A percentile compares a stretch with the other conserved stretches of the same genome.
These are phyloP conservation scores for Eragrostis nindensis DNA, from an alignment of 176 grass and related monocot species.

Conservation along the genomic window DNA sequence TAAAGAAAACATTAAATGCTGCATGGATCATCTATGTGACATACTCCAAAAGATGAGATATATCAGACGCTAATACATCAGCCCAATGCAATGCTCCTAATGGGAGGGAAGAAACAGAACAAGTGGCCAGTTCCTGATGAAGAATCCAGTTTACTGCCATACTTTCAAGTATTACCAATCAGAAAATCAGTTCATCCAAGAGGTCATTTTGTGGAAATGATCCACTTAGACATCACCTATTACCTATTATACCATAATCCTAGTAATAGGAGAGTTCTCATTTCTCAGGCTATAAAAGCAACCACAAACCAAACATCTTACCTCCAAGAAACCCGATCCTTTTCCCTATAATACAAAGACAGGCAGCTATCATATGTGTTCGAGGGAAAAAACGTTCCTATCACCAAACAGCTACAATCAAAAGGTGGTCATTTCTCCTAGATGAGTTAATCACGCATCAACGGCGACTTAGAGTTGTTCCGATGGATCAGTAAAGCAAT, in stretches of 20 bases:
- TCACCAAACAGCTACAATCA: neutral
- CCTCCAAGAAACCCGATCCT: neutral
- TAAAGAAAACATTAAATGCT: neutral
- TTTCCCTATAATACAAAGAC: too few species aligned
- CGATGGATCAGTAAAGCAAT: neutral
- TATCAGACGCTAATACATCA: neutral
- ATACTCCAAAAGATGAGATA: neutral
- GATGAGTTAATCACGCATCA: neutral
- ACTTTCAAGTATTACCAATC: neutral
- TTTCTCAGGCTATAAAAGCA: too few species aligned
- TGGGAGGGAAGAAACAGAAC: neutral
- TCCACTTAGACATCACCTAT: neutral
- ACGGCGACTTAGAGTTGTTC: neutral
- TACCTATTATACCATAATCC: neutral
- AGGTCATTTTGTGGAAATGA: neutral
- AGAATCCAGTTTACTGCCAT: neutral
- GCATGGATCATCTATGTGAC: neutral
- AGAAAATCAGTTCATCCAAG: neutral
- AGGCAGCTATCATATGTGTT: too few species aligned
- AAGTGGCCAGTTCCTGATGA: conserved; percentile 4
- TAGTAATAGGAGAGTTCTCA: too few species aligned
- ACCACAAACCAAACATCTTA: neutral
- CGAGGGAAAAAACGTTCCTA: too few species aligned
- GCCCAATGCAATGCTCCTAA: neutral
- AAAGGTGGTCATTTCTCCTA: neutral